Conservation (phyloP, 805 yeast species). For the Schwanniomyces occidentalis region DNA sequence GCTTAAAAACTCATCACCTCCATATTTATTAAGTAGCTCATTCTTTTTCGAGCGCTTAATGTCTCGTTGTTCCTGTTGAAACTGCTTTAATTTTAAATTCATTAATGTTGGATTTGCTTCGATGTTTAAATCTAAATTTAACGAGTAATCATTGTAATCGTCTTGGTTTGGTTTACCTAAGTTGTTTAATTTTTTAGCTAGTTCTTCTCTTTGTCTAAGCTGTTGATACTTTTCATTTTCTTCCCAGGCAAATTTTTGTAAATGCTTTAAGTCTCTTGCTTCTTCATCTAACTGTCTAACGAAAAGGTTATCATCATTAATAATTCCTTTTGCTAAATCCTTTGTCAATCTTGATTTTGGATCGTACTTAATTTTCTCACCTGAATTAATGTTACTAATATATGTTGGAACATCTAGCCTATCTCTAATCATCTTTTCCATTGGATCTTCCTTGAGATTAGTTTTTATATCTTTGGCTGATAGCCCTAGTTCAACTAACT, state of each 20-base stretch:
- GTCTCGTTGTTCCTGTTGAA: slow-evolving; percentile 13
- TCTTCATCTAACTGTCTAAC: slow-evolving; percentile 44
- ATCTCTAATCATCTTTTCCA: slow-evolving; percentile 54
- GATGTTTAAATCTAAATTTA: slow-evolving; percentile 27
- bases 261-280: slow-evolving; percentile 18
- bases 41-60: slow-evolving; percentile 11
- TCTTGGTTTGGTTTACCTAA: slow-evolving; percentile 1
- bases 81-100: slow-evolving; percentile 26
- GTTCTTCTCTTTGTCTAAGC: slow-evolving; percentile 8
- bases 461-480: slow-evolving; percentile 21
- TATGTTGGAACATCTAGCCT: slow-evolving; percentile 72
- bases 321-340: slow-evolving; percentile 28
- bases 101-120: slow-evolving; percentile 41
- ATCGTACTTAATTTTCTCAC: slow-evolving; percentile 46
- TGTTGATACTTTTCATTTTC: slow-evolving; percentile 15
- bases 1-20: slow-evolving; percentile 6
- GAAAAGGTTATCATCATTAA: slow-evolving; percentile 47
- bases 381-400: slow-evolving; percentile 49
- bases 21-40: slow-evolving; percentile 18
- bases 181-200: slow-evolving; percentile 9
- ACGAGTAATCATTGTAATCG: slow-evolving; percentile 13
- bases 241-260: slow-evolving; percentile 41
- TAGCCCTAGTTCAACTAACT: slow-evolving; percentile 37
- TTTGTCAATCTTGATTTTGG: slow-evolving; percentile 49
- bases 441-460: slow-evolving; percentile 29